Conservation (phyloP, 2,329 filamentous ascomycete genomes). For the Fusarium drepaniforme region DNA sequence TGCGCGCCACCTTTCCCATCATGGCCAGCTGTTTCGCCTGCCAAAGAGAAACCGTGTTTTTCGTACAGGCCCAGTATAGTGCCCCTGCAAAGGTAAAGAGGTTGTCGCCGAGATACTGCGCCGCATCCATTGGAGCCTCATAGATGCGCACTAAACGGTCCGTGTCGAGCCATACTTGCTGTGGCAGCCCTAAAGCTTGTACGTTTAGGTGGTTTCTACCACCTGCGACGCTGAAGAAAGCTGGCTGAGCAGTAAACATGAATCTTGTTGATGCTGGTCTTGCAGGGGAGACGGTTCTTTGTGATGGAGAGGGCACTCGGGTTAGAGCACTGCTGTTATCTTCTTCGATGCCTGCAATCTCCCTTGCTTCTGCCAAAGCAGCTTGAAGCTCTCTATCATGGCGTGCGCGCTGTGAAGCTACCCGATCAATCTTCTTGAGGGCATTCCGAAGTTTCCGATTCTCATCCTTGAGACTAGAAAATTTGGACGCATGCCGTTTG, state of each 20-base stretch:
- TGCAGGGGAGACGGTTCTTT: not conserved
- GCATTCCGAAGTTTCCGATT: conserved; percentile 40
- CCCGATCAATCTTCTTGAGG: conserved; percentile 30
- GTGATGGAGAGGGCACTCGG: not conserved
- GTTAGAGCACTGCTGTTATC: not conserved
- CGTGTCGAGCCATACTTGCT: conserved; percentile 37
- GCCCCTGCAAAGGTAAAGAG: conserved; percentile 39
- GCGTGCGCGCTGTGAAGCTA: conserved; percentile 20
- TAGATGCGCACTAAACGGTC: conserved; percentile 41
- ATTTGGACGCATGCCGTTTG: conserved; percentile 42
- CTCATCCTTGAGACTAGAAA: conserved; percentile 42
- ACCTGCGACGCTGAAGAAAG: conserved; percentile 5
- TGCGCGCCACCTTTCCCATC: not conserved
- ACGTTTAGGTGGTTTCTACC: not conserved
- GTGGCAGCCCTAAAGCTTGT: not conserved
- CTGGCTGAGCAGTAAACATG: not conserved
- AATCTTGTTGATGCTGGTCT: not conserved
- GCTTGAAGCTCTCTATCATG: conserved; percentile 27
- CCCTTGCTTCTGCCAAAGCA: conserved; percentile 31
- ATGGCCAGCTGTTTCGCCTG: conserved; percentile 30
- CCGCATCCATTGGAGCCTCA: conserved; percentile 34
- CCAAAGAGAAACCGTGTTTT: conserved; percentile 39
- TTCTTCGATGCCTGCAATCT: conserved; percentile 12
- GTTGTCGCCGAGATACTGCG: conserved; percentile 38
- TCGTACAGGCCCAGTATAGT: conserved; percentile 41